A percentile compares a stretch with the other conserved stretches of the same genome.
Conservation (phyloP, 2,329 filamentous ascomycete genomes). For the Sporothrix inflata region DNA sequence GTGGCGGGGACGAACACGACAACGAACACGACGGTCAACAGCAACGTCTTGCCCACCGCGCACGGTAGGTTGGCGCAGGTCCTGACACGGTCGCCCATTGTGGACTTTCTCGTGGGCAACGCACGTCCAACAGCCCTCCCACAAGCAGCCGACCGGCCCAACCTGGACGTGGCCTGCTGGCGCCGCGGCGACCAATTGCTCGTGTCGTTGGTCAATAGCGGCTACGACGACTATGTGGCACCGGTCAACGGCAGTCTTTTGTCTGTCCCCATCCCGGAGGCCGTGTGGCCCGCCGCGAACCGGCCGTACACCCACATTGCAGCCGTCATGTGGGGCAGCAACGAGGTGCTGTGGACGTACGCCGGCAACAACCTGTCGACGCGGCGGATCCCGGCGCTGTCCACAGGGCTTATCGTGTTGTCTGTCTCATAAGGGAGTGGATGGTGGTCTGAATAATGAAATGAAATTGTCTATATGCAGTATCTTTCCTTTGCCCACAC, state of each 20-base stretch:
- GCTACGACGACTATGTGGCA: conserved; percentile 31
- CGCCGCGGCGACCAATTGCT: conserved; percentile 37
- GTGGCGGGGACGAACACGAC: conserved; percentile 35
- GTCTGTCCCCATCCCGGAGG: not conserved
- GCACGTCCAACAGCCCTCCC: conserved; percentile 35
- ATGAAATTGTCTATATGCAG: conserved; percentile 1
- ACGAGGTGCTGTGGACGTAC: conserved; percentile 38
- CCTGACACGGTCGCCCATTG: conserved; percentile 44
- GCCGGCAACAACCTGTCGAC: conserved; percentile 37
- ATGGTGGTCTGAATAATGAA: not conserved
- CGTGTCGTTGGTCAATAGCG: conserved; percentile 45
- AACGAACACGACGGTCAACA: not conserved
- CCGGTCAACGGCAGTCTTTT: conserved; percentile 12
- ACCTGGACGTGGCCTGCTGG: conserved; percentile 46
- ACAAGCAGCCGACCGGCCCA: conserved; percentile 25
- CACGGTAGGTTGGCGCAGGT: conserved; percentile 47
- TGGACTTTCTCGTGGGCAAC: conserved; percentile 46
- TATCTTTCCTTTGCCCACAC: not conserved
- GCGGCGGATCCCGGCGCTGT: conserved; percentile 40
- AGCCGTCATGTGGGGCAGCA: conserved; percentile 29
- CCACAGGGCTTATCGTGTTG: conserved; percentile 42
- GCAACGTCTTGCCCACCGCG: conserved; percentile 41
- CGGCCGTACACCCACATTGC: conserved; percentile 9
- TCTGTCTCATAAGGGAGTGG: not conserved
- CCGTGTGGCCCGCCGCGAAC: conserved; percentile 20